Percentiles rank a stretch among this genome's conserved stretches.
Evolutionary conservation across 2,329 filamentous ascomycete genomes (phyloP).

Genomic region (Microcyclosporella mali): DNA sequence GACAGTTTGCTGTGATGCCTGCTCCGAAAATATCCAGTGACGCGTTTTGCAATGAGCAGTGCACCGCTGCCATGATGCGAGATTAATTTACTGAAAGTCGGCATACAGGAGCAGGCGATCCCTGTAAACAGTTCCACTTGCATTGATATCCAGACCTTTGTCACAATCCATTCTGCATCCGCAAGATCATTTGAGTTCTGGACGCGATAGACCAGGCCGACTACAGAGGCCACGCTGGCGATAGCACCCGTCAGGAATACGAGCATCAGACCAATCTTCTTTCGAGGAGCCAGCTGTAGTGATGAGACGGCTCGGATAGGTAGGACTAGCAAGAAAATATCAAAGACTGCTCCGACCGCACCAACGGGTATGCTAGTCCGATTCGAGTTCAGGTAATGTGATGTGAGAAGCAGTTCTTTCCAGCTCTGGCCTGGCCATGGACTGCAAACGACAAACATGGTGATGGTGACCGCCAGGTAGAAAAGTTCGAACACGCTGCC

Average conservation of each 20-base stretch:
- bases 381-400: neutral
- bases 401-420: neutral
- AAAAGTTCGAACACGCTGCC: neutral
- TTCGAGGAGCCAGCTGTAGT: neutral
- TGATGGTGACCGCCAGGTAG: constrained; percentile 1
- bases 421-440: neutral
- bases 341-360: neutral
- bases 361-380: neutral
- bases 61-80: neutral
- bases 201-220: constrained; percentile 1
- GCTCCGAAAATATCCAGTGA: too few relatives aligned
- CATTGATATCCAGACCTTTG: neutral
- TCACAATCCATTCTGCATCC: neutral
- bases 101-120: constrained; percentile 1
- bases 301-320: neutral
- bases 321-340: constrained; percentile 1
- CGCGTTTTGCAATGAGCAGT: neutral
- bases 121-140: constrained; percentile 1
- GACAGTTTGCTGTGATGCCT: neutral
- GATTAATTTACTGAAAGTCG: neutral
- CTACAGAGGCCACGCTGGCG: neutral
- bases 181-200: neutral
- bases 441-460: constrained; percentile 1
- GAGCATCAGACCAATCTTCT: neutral
- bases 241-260: neutral